These are phyloP conservation scores for Suillus paluster DNA, from an alignment of 768 basidiomycete genomes.

Conservation along the genomic window DNA sequence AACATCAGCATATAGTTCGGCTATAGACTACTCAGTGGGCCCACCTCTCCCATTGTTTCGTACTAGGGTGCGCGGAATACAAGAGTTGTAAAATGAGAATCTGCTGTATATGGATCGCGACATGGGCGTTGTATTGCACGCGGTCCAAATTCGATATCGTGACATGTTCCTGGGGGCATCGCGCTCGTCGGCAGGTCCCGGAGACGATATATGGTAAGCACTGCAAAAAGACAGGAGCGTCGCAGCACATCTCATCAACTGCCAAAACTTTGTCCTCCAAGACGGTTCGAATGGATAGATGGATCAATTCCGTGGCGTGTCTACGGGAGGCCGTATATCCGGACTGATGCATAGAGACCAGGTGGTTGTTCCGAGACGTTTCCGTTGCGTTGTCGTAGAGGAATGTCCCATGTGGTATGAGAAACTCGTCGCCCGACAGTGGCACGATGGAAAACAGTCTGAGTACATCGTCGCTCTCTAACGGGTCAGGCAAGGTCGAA, in stretches of 20 bases:
- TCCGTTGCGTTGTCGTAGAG: not conserved
- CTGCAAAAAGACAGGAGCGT: slow-evolving; percentile 38
- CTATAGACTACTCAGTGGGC: not conserved
- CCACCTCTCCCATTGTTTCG: slow-evolving; percentile 11
- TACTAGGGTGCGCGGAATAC: slow-evolving; percentile 19
- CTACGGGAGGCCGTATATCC: slow-evolving; percentile 16
- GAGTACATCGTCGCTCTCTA: slow-evolving; percentile 22
- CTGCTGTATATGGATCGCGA: slow-evolving; percentile 52
- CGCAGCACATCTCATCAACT: slow-evolving; percentile 38
- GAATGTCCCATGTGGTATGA: not conserved
- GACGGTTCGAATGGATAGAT: slow-evolving; percentile 26
- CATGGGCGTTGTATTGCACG: slow-evolving; percentile 44
- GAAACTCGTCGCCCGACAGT: slow-evolving; percentile 25
- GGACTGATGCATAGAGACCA: not conserved
- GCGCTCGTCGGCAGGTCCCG: slow-evolving; percentile 34
- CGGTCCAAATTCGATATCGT: slow-evolving; percentile 23
- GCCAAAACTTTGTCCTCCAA: slow-evolving; percentile 33
- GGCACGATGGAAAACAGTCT: slow-evolving; percentile 40
- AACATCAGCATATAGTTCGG: too few species aligned
- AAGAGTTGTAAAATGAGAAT: slow-evolving; percentile 48
- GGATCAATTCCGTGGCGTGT: slow-evolving; percentile 30
- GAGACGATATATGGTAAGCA: slow-evolving; percentile 41
- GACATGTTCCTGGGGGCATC: slow-evolving; percentile 46
- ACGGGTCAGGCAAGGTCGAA: slow-evolving; percentile 32
- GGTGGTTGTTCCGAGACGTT: not conserved